phyloP scores from a whole-genome alignment of 495 filamentous ascomycete genomes.

The Podospora didyma region DNA sequence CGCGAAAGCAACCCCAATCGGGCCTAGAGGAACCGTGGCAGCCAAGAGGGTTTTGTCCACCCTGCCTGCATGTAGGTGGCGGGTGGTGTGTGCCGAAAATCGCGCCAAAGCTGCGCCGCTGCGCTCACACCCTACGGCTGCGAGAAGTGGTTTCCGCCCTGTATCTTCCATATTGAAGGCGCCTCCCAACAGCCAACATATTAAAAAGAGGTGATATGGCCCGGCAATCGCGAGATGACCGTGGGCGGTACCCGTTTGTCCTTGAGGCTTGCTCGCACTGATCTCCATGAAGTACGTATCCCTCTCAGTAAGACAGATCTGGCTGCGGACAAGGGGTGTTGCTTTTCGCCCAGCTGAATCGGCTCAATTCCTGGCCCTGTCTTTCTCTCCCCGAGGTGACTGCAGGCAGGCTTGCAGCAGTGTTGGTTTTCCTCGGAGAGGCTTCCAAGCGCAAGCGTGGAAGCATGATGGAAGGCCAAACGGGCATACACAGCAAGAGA shows the following conservation, averaged over 20 bases:
- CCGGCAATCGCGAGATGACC: slow-evolving; percentile 27
- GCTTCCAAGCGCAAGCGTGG: slow-evolving; percentile 13
- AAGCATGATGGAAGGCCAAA: slow-evolving; percentile 16
- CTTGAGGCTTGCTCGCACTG: too few species aligned
- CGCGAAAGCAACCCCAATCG: slow-evolving; percentile 11
- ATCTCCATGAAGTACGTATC: not conserved
- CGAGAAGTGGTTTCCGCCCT: slow-evolving; percentile 5
- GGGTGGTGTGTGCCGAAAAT: slow-evolving; percentile 11
- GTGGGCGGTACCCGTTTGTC: slow-evolving; percentile 2
- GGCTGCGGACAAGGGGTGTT: not conserved
- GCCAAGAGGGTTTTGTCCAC: not conserved
- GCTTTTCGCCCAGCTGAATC: slow-evolving; percentile 16
- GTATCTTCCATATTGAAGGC: slow-evolving; percentile 35
- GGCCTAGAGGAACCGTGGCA: slow-evolving; percentile 1
- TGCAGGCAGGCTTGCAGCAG: slow-evolving; percentile 13
- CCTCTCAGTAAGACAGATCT: not conserved
- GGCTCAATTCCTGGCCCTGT: slow-evolving; percentile 25
- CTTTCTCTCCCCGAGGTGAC: not conserved
- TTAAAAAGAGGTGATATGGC: slow-evolving; percentile 28
- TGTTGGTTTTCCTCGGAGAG: slow-evolving; percentile 17
- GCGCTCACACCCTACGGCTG: slow-evolving; percentile 19
- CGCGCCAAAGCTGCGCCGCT: slow-evolving; percentile 3
- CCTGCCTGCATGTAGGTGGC: not conserved
- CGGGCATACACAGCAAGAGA: slow-evolving; percentile 3
- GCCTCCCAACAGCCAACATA: slow-evolving; percentile 25